Base-by-base conservation (phyloP, 768 basidiomycete genomes). In the Lentinula edodes region DNA sequence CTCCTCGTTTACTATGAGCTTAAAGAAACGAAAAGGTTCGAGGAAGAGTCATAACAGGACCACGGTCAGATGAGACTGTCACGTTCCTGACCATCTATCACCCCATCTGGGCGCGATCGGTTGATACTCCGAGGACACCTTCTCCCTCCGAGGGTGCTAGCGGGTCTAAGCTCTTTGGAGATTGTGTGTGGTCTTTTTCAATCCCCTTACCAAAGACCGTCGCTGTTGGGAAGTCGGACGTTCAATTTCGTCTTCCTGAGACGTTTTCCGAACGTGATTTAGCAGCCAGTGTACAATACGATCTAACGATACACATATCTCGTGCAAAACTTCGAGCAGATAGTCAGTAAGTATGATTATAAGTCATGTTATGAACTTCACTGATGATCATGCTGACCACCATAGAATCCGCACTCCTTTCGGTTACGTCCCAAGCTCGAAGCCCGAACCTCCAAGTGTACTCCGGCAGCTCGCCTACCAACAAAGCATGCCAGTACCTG, bases 251-350 rank as follows among this genome's bases (percentile, higher is more conserved):
- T 48, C 73, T 83, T 32, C 82, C 82, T 5, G 82, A 83, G 66
- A 82, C 82, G 0, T 83, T 83, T 65, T 68, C 81, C 60, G 82
- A 83, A 66, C 79, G 80, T 1, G 76, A 77, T 55, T 80, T 78
- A 7, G 66, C 69, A 60, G 80, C 77, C 18, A 82, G 79, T 65
- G 73, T 83, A 36, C 79, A 82, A 64, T 83, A 83, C 62, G 81
- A 83, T 63, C 72, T 83, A 23, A 74, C 75, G 5, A 72, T 83
- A 58, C 67, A 71, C 28, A 72, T 83, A 54, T 79, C 77, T 28
- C 70, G 81, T 53, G 81, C 81, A 9, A 80, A 76, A 66, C 75
- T 83, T 52, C 74, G 81, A 57, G 64, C 78, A 12, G 78, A 82
- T 64, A 80, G 76, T 69, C 75, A 72, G 81, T 81, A 61, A 69